These are phyloP conservation scores for Chrysoporthe puriensis DNA, from an alignment of 2,329 filamentous ascomycete species.

Conservation along the genomic window DNA sequence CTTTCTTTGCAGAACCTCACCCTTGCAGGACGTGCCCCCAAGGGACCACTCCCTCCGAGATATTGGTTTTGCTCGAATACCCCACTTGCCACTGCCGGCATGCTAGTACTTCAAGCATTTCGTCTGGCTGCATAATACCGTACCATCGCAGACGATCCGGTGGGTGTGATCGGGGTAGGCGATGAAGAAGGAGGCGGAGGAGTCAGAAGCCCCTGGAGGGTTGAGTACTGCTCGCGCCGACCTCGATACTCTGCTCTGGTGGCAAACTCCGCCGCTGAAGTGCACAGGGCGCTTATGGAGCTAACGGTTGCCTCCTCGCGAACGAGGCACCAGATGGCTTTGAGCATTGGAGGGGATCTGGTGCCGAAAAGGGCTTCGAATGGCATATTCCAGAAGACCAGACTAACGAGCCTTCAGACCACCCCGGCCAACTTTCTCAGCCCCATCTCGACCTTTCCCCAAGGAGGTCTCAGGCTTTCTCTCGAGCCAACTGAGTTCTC, in stretches of 20 bases:
- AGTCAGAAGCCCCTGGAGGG: not conserved
- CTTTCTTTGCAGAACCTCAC: not conserved
- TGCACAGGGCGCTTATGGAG: no score
- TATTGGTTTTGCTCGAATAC: not conserved
- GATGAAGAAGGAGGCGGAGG: not conserved
- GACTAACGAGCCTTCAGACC: not conserved
- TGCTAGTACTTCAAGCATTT: not conserved
- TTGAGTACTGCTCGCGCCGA: not conserved
- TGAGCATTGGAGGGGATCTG: not conserved
- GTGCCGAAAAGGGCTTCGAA: not conserved
- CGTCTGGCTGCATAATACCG: not conserved
- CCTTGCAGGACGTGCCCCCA: not conserved
- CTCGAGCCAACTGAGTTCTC: not conserved
- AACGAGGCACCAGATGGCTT: no score
- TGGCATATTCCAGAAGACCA: not conserved
- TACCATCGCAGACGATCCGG: not conserved
- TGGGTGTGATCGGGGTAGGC: not conserved
- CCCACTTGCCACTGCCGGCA: conserved; percentile 1
- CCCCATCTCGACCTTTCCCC: not conserved
- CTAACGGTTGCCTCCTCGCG: no score
- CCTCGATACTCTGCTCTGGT: not conserved
- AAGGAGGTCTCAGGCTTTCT: not conserved
- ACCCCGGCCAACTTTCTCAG: not conserved
- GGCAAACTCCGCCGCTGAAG: not conserved
- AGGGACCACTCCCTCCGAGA: not conserved